Evolutionary conservation across 192 early-diverging fungal species (phyloP).

Genomic region (Coemansia sp.): DNA sequence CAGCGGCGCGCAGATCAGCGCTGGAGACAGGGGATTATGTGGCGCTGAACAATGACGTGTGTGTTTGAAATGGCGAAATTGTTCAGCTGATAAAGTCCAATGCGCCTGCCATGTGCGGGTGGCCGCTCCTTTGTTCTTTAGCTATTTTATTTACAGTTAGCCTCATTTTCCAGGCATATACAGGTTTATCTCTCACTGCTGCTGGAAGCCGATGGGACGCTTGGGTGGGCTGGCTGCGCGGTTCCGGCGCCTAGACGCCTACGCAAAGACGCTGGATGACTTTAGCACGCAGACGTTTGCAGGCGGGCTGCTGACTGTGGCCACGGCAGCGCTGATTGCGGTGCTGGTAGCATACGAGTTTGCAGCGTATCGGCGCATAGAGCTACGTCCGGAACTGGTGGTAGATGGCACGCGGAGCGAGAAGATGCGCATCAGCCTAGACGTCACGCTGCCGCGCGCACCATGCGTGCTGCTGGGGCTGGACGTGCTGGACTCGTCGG

Average conservation of each 20-base stretch:
- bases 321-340: slow-evolving; percentile 68
- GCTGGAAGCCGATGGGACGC: slow-evolving; percentile 2
- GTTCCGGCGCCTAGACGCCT: slow-evolving; percentile 74
- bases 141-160: no score
- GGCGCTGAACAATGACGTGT: not conserved
- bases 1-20: slow-evolving; percentile 8
- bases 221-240: slow-evolving; percentile 15
- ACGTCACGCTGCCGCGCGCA: slow-evolving; percentile 87
- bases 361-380: slow-evolving; percentile 68
- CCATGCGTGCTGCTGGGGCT: slow-evolving; percentile 91
- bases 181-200: no score
- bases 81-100: not conserved
- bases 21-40: not conserved
- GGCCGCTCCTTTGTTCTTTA: no score
- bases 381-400: slow-evolving; percentile 68
- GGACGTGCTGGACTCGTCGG: slow-evolving; percentile 94
- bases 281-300: slow-evolving; percentile 79
- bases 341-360: slow-evolving; percentile 82
- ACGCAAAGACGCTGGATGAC: slow-evolving; percentile 96
- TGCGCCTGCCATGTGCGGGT: no score
- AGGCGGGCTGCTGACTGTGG: slow-evolving; percentile 84
- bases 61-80: slow-evolving; percentile 4
- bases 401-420: slow-evolving; percentile 85
- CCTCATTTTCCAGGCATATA: no score
- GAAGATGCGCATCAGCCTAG: slow-evolving; percentile 83